Evolutionary conservation across 768 basidiomycete genomes (phyloP).

Genomic region (Termitomyces sp.): DNA sequence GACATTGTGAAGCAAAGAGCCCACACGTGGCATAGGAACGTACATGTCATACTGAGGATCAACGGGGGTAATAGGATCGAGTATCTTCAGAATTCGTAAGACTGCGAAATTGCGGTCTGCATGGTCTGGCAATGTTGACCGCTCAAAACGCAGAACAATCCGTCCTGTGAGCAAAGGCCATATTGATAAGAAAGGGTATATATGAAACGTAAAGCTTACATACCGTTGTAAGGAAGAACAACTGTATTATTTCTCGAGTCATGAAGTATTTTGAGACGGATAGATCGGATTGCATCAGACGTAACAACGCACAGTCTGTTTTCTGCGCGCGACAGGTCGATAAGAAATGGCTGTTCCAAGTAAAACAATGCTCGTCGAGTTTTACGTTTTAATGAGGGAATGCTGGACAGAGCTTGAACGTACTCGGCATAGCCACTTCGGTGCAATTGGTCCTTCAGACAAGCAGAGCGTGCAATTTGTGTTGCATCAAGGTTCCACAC

Average conservation of each 20-base stretch:
- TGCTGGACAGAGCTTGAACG: neutral
- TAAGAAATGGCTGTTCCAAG: conserved; percentile 3
- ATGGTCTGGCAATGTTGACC: conserved; percentile 15
- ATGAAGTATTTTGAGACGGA: no score
- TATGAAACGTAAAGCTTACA: neutral
- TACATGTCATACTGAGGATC: conserved; percentile 10
- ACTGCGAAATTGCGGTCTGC: conserved; percentile 24
- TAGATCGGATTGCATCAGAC: no score
- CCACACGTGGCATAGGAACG: neutral
- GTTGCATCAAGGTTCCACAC: neutral
- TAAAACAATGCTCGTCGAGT: neutral
- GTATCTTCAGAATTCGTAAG: conserved; percentile 20
- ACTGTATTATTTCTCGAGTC: neutral
- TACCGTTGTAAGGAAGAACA: neutral
- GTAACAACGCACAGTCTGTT: no score
- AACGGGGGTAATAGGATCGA: conserved; percentile 5
- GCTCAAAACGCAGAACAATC: conserved; percentile 12
- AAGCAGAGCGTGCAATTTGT: neutral
- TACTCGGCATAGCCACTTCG: neutral
- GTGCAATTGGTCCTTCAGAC: neutral
- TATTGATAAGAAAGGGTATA: no score
- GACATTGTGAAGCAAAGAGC: neutral
- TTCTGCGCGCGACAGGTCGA: neutral
- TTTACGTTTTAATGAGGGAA: neutral
- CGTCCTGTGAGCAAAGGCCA: conserved; percentile 1